Evolutionary conservation across 306 rosid species (phyloP).

Genomic region (peach (Prunus persica)): Prunus_persica_NCBIv2 NC_034014.1:3899501-3900000

Average conservation of each 20-base stretch:
- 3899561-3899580: background rate
- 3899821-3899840: slow-evolving; percentile 3
- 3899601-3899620: slow-evolving; percentile 25
- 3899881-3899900: background rate
- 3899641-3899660: slow-evolving; percentile 77
- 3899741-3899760: slow-evolving; percentile 66
- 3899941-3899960: background rate
- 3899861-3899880: background rate
- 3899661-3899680: slow-evolving; percentile 71
- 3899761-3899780: slow-evolving; percentile 85
- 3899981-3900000: slow-evolving; percentile 77
- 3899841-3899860: background rate
- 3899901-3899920: background rate
- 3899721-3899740: slow-evolving; percentile 77
- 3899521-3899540: slow-evolving; percentile 8
- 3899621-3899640: slow-evolving; percentile 45
- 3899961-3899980: slow-evolving; percentile 43
- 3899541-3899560: background rate
- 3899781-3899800: slow-evolving; percentile 70
- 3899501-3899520: slow-evolving; percentile 5
- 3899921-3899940: background rate
- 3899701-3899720: slow-evolving; percentile 50
- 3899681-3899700: slow-evolving; percentile 67
- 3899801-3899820: slow-evolving; percentile 38
- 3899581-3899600: slow-evolving; percentile 33